A percentile compares a stretch with the other conserved stretches of the same genome.
Evolutionary conservation across 768 basidiomycete species (phyloP).

Genomic region (Russula emetica): DNA sequence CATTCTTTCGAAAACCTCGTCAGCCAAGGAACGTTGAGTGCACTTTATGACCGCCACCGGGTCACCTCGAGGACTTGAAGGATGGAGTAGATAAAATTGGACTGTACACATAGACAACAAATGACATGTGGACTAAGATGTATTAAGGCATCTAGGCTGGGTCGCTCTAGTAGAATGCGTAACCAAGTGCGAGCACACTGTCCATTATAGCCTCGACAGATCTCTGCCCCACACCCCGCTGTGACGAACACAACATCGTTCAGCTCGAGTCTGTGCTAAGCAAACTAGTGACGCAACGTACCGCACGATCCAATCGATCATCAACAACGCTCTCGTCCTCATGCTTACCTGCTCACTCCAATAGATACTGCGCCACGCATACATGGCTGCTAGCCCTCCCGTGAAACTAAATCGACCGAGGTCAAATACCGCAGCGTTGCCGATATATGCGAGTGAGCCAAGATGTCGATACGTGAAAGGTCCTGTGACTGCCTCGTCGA

Average conservation of each 20-base stretch:
- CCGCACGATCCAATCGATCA: conserved; percentile 96
- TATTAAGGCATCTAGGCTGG: not conserved
- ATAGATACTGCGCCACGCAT: conserved; percentile 92
- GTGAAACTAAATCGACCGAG: conserved; percentile 75
- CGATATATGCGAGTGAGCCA: conserved; percentile 59
- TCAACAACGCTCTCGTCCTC: conserved; percentile 83
- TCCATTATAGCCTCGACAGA: conserved; percentile 28
- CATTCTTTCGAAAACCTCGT: not conserved
- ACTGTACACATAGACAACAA: not conserved
- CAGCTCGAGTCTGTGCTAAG: not conserved
- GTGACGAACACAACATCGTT: not conserved
- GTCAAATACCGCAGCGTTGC: conserved; percentile 94
- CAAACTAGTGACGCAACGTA: conserved; percentile 1
- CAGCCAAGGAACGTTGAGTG: not conserved
- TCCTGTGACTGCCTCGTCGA: conserved; percentile 64
- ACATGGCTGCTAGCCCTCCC: conserved; percentile 91
- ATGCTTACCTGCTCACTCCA: conserved; percentile 95
- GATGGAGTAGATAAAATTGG: not conserved
- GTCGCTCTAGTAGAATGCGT: not conserved
- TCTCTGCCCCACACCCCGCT: conserved; percentile 34
- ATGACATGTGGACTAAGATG: not conserved
- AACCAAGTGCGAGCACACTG: not conserved
- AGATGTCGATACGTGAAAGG: conserved; percentile 85
- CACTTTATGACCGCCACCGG: not conserved
- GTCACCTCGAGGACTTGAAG: not conserved